Conservation (phyloP, 225 moss, liverwort and hornwort genomes). For the Marchantia paleacea region DNA sequence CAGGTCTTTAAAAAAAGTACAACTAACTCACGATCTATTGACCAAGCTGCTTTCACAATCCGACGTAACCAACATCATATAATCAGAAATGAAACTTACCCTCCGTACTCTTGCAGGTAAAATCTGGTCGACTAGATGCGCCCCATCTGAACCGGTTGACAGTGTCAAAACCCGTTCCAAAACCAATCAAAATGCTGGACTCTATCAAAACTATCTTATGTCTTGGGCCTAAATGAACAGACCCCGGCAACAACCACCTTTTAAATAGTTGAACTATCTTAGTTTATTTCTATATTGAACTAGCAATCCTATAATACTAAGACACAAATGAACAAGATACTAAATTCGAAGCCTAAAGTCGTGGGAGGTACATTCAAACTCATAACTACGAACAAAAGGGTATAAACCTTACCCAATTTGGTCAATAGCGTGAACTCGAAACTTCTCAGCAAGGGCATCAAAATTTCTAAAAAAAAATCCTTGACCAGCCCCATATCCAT, state of each 20-base stretch:
- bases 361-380: no score
- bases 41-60: not conserved
- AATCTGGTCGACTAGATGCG: conserved; percentile 95
- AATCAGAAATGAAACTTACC: conserved; percentile 37
- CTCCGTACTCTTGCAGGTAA: conserved; percentile 88
- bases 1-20: not conserved
- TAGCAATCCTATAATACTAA: no score
- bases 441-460: conserved; percentile 77
- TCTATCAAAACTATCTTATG: not conserved
- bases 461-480: conserved; percentile 98
- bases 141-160: conserved; percentile 64
- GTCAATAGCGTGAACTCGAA: conserved; percentile 63
- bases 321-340: no score
- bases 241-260: no score
- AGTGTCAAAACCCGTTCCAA: not conserved
- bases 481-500: conserved; percentile 95
- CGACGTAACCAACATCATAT: not conserved
- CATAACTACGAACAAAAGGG: no score
- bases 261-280: no score
- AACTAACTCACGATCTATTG: not conserved
- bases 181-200: not conserved
- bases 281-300: no score
- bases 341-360: no score
- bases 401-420: conserved; percentile 56
- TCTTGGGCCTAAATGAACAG: no score